Base-by-base conservation (phyloP, 345 rosid species). In the Erysimum cheiranthoides region DNA sequence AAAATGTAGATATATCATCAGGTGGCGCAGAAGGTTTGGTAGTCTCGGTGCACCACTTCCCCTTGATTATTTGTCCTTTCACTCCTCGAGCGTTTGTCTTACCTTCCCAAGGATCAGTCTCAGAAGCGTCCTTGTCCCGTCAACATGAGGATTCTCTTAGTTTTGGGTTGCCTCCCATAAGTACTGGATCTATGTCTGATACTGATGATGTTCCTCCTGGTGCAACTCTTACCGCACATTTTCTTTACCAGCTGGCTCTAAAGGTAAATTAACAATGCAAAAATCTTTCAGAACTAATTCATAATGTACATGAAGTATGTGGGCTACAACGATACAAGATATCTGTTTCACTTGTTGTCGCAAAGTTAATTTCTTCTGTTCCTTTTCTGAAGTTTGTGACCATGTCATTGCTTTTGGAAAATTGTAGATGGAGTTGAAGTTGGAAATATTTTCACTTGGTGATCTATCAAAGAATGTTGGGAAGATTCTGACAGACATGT, bases 391-490 rank as follows among this genome's bases (percentile, higher is more conserved):
- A 75, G 42, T 54, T 71, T 46, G 58, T 81, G 73, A 79, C 77
- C 68, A 56, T 73, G 10, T 70, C 78, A 28, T 83, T 65, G 35
- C 60, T 78, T 78, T 61, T 1, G n/a, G 72, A 76, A 77, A 49
- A 59, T 52, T 82, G 85, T 82, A 95, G 97, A 90, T 95, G 99
- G 97, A 95, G 79, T 82, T 95, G 86, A 95, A 95, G 82, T 70
- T 88, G 91, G 99, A 95, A 77, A 90, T 95, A 74, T 95, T 88
- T 82, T 95, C 99, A 76, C 76, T 95, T 66, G 97, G 99, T 17
- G 92, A 89, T 83, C 54, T 87, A 73, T 95, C 99, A 52, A 92
- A 95, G 80, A 81, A 87, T 35, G 89, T 95, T 51, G 99, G 99
- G 78, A 92, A 92, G 83, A 87, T 89, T 73, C 76, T 95, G 88